Evolutionary conservation across 768 basidiomycete species (phyloP).

Genomic region (Tulasnella sp.): DNA sequence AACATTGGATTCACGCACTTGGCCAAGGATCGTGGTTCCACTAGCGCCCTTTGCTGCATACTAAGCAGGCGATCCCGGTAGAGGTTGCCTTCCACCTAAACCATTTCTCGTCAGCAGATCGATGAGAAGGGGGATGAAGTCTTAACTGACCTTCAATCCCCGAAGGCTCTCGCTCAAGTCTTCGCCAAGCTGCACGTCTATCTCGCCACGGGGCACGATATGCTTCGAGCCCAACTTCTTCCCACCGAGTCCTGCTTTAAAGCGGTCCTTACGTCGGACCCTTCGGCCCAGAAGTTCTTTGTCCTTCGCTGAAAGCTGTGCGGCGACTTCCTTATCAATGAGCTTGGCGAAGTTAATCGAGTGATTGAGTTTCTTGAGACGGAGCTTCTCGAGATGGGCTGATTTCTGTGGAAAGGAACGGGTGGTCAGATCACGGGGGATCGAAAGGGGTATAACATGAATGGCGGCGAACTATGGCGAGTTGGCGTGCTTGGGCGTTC

Average conservation of each 20-base stretch:
- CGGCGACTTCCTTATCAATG: slow-evolving; percentile 37
- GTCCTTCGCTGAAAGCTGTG: slow-evolving; percentile 31
- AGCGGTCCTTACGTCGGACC: slow-evolving; percentile 32
- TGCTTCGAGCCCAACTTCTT: slow-evolving; percentile 64
- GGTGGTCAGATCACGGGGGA: neutral
- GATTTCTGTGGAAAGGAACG: slow-evolving; percentile 40
- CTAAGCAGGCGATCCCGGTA: slow-evolving; percentile 83
- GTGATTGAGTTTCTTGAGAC: slow-evolving; percentile 49
- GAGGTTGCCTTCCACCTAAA: slow-evolving; percentile 82
- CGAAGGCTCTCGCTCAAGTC: slow-evolving; percentile 78
- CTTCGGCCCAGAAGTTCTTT: slow-evolving; percentile 31
- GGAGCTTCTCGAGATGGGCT: slow-evolving; percentile 44
- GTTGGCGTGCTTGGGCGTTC: slow-evolving; percentile 49
- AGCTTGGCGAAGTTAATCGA: slow-evolving; percentile 46
- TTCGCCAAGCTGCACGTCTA: slow-evolving; percentile 85
- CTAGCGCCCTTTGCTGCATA: slow-evolving; percentile 73
- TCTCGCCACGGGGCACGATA: slow-evolving; percentile 49
- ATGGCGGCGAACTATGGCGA: slow-evolving; percentile 39
- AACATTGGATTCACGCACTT: slow-evolving; percentile 38
- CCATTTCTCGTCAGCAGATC: neutral
- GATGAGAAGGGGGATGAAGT: slow-evolving; percentile 7
- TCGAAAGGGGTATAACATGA: neutral
- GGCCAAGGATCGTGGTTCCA: slow-evolving; percentile 77
- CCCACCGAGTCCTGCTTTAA: slow-evolving; percentile 56
- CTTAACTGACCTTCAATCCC: slow-evolving; percentile 70